Evolutionary conservation across 352 stramenopile species (phyloP), one percentile per base, ranked within the genome.

Genomic region (Pythium sp.): DNA sequence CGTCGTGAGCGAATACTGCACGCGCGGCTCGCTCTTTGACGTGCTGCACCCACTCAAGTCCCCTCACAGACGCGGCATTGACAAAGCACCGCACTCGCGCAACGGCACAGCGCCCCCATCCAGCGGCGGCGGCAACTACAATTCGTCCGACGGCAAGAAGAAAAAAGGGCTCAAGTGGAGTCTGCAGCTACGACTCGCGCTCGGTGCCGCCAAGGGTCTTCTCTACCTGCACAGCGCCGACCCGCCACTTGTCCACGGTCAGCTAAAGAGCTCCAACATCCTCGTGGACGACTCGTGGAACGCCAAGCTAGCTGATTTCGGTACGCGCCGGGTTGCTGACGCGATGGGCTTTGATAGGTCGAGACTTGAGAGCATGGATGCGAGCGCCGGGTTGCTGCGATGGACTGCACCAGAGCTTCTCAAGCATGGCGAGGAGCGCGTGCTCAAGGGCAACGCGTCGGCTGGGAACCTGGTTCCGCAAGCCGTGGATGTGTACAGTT

Each of bases 1-100:
- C 55, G 98, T 99, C 62, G 86, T 99, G 28, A 99, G 85, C 67
- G 97, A 99, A 77, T 94, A 98, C 57, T 98, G 96, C 67, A 92
- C 89, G 38, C 86, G 97, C 34, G 96, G 96, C 18, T 99, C 93
- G 15, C 81, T 99, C 15, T 99, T 93, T 76, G 96, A 99, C 78
- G 92, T 98, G 49, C 76, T 99, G 60, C 85, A 96, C 64, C 76
- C 63, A 22, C 79, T 80, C 34, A 75, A 80, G 61, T 61, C 73
- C 11, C 78, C 71, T 5, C 59, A 73, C 34, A 61, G 61, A 26
- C 61, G 61, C 36, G 65, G 49, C 20, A 41, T 53, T 2, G 60
- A 66, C 65, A 65, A 65, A n/a, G 46, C 47, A 22, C 66, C 66
- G 26, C 66, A 24, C 15, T 70, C 67, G 47, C 67, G 67, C 30